These are phyloP conservation scores for Russula sp. DNA, from an alignment of 768 basidiomycete species.

Conservation along the genomic window DNA sequence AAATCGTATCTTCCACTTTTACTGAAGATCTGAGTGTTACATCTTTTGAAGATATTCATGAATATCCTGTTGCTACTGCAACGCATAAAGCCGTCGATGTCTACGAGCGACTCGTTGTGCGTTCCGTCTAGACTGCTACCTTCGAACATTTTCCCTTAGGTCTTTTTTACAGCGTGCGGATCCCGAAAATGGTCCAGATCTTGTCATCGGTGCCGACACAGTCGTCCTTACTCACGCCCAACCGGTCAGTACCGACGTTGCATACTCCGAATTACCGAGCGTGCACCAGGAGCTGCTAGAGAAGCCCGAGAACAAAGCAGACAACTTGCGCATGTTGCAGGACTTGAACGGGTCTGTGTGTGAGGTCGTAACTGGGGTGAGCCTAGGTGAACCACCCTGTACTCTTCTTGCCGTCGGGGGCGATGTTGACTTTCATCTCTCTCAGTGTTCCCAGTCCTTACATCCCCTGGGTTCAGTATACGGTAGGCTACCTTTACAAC, in stretches of 20 bases:
- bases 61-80: slow-evolving; percentile 73
- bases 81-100: slow-evolving; percentile 81
- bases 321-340: slow-evolving; percentile 82
- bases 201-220: slow-evolving; percentile 89
- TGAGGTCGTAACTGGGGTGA: slow-evolving; percentile 89
- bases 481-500: slow-evolving; percentile 38
- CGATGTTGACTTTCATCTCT: background rate
- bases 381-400: slow-evolving; percentile 50
- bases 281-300: slow-evolving; percentile 74
- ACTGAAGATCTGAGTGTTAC: slow-evolving; percentile 65
- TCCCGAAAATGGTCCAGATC: slow-evolving; percentile 66
- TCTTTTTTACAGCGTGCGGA: slow-evolving; percentile 37
- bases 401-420: background rate
- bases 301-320: slow-evolving; percentile 74
- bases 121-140: slow-evolving; percentile 24
- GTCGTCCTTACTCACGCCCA: slow-evolving; percentile 80
- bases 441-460: slow-evolving; percentile 66
- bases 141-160: background rate
- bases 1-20: slow-evolving; percentile 73
- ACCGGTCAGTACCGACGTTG: slow-evolving; percentile 50
- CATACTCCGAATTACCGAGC: slow-evolving; percentile 48
- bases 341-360: slow-evolving; percentile 83
- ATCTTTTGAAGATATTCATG: slow-evolving; percentile 63
- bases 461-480: slow-evolving; percentile 68
- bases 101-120: slow-evolving; percentile 72